Conservation (phyloP, 139 green algal genomes). For the Raphidocelis subcapitata region DNA sequence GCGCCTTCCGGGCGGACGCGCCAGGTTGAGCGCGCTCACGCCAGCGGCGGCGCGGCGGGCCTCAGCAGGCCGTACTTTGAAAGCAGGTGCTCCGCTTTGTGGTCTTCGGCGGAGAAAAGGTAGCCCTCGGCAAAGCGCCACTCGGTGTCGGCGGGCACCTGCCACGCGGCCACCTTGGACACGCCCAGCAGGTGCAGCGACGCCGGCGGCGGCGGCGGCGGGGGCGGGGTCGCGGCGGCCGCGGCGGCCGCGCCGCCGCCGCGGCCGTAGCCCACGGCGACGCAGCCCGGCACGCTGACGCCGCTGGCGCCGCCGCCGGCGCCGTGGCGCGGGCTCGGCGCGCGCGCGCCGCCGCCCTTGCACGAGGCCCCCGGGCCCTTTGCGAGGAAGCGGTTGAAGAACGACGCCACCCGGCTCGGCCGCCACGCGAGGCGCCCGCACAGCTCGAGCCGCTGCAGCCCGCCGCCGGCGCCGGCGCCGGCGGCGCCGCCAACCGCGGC, state of each 20-base stretch:
- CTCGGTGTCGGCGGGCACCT: constrained; percentile 17
- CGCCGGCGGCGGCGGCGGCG: too few relatives aligned
- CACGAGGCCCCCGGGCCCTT: background rate
- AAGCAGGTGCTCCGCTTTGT: constrained; percentile 29
- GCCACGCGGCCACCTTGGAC: constrained; percentile 6
- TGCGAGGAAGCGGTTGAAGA: constrained; percentile 14
- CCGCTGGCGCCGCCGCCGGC: background rate
- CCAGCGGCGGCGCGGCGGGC: too few relatives aligned
- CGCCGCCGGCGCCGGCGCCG: too few relatives aligned
- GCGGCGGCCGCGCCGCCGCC: background rate
- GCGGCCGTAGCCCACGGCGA: background rate
- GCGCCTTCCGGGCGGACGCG: too few relatives aligned
- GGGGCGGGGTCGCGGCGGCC: background rate
- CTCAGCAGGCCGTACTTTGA: constrained; percentile 7
- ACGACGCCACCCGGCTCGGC: constrained; percentile 10
- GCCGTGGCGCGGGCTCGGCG: too few relatives aligned
- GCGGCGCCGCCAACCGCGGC: too few relatives aligned
- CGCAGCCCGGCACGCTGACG: background rate
- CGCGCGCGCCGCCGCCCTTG: background rate
- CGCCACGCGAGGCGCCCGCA: background rate
- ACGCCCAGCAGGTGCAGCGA: too few relatives aligned
- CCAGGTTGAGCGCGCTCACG: too few relatives aligned
- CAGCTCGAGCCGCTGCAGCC: constrained; percentile 14
- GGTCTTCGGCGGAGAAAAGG: constrained; percentile 20
- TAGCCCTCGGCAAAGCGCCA: constrained; percentile 23